These are phyloP conservation scores for Trichophyton mentagrophytes DNA, from an alignment of 2,329 filamentous ascomycete genomes.

Conservation along the genomic window DNA sequence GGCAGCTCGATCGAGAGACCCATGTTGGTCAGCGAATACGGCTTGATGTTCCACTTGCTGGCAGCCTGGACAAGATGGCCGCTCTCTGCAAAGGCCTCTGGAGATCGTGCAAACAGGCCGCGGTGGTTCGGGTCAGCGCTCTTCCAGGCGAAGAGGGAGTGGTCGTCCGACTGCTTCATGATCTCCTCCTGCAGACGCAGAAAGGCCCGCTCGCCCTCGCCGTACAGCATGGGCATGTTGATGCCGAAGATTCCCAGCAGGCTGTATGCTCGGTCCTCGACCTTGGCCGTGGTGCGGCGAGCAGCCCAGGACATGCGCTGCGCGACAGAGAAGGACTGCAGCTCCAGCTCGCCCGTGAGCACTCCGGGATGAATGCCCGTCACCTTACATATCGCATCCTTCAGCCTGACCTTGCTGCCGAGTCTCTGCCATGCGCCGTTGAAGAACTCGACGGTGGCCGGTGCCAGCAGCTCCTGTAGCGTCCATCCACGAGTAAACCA, in stretches of 20 bases:
- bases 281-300: constrained; percentile 14
- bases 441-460: constrained; percentile 5
- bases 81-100: constrained; percentile 4
- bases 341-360: background rate
- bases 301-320: constrained; percentile 20
- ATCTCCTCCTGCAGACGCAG: constrained; percentile 22
- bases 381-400: constrained; percentile 2
- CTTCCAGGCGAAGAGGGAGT: constrained; percentile 14
- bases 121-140: background rate
- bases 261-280: constrained; percentile 20
- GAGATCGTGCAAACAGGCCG: constrained; percentile 7
- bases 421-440: constrained; percentile 4
- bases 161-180: constrained; percentile 17
- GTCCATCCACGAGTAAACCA: constrained; percentile 10
- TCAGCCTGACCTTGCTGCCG: constrained; percentile 4
- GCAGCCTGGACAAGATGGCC: background rate
- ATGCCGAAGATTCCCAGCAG: constrained; percentile 20
- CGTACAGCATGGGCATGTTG: constrained; percentile 20
- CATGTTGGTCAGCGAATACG: constrained; percentile 6
- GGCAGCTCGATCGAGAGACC: constrained; percentile 3
- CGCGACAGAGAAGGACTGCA: constrained; percentile 9
- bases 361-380: constrained; percentile 5
- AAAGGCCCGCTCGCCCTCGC: constrained; percentile 19
- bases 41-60: background rate
- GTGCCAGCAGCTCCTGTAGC: constrained; percentile 8